Conservation (phyloP, 2,329 filamentous ascomycete species). For the Aspergillus costaricaensis region DNA sequence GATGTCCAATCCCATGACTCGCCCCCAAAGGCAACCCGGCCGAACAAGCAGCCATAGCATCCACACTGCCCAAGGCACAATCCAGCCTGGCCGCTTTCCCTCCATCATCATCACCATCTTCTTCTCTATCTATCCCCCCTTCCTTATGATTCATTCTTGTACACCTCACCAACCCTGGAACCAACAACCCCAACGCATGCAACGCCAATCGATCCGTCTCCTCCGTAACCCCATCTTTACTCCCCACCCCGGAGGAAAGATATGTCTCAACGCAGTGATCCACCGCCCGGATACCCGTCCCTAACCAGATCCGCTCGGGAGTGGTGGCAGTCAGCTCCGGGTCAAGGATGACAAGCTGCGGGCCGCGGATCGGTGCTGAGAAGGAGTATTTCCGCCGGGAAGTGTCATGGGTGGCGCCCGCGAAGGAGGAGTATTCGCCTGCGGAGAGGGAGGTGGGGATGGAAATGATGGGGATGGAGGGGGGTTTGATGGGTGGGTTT, state of each 20-base stretch:
- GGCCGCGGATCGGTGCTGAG: constrained; percentile 41
- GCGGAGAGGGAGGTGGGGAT: constrained; percentile 48
- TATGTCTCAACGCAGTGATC: constrained; percentile 62
- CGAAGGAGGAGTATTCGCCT: constrained; percentile 46
- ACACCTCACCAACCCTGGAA: constrained; percentile 47
- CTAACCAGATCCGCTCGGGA: constrained; percentile 49
- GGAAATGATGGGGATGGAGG: constrained; percentile 38
- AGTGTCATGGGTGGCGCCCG: constrained; percentile 41
- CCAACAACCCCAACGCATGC: constrained; percentile 44
- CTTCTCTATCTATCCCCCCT: too few species aligned
- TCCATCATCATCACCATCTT: constrained; percentile 33
- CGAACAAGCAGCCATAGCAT: constrained; percentile 54
- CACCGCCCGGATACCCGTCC: constrained; percentile 58
- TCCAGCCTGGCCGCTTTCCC: constrained; percentile 48
- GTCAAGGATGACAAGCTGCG: constrained; percentile 59
- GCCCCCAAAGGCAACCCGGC: constrained; percentile 47
- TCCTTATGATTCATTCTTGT: constrained; percentile 23
- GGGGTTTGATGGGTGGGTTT: constrained; percentile 21
- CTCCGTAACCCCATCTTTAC: constrained; percentile 31
- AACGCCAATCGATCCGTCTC: constrained; percentile 41
- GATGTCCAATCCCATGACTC: constrained; percentile 57
- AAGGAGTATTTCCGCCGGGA: constrained; percentile 43
- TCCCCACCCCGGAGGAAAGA: constrained; percentile 37
- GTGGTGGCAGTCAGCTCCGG: constrained; percentile 58
- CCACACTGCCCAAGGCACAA: constrained; percentile 55